Conservation (phyloP, 2,329 filamentous ascomycete genomes). For the Alternaria novae-zelandiae region DNA sequence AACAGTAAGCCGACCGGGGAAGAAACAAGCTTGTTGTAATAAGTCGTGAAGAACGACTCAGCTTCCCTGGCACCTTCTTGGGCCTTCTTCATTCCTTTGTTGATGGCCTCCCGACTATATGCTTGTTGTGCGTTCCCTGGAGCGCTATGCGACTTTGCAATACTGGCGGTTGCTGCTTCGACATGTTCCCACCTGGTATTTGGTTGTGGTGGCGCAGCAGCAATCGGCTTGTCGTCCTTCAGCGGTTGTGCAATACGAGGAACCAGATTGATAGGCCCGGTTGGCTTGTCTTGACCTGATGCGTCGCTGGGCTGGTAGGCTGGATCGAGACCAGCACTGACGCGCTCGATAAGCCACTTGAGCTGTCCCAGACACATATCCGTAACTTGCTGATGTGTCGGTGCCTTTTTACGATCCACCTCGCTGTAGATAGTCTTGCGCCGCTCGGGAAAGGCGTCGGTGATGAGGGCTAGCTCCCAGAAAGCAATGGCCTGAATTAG, state of each 20-base stretch:
- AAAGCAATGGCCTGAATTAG: slow-evolving; percentile 74
- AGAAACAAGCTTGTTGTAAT: slow-evolving; percentile 33
- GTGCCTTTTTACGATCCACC: slow-evolving; percentile 79
- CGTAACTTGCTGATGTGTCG: slow-evolving; percentile 82
- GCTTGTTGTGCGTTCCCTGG: slow-evolving; percentile 44
- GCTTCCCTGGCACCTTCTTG: slow-evolving; percentile 36
- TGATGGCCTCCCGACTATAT: slow-evolving; percentile 43
- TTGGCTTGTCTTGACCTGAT: slow-evolving; percentile 19
- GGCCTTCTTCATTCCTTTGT: slow-evolving; percentile 42
- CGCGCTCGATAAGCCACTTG: slow-evolving; percentile 69
- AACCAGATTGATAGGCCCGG: slow-evolving; percentile 52
- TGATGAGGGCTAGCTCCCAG: slow-evolving; percentile 87
- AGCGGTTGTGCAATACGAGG: slow-evolving; percentile 58
- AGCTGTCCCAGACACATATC: slow-evolving; percentile 73
- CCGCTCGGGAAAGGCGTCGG: slow-evolving; percentile 74
- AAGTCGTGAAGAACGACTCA: slow-evolving; percentile 34
- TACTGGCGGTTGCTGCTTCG: slow-evolving; percentile 47
- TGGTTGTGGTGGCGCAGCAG: slow-evolving; percentile 50
- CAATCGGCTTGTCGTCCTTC: slow-evolving; percentile 54
- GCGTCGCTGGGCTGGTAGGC: slow-evolving; percentile 25
- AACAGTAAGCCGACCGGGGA: slow-evolving; percentile 71
- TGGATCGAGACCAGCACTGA: slow-evolving; percentile 59
- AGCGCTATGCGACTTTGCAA: slow-evolving; percentile 51
- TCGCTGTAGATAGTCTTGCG: slow-evolving; percentile 85
- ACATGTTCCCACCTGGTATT: slow-evolving; percentile 42